Conservation (phyloP, 345 rosid genomes). For the Rhodamnia argentea region DNA sequence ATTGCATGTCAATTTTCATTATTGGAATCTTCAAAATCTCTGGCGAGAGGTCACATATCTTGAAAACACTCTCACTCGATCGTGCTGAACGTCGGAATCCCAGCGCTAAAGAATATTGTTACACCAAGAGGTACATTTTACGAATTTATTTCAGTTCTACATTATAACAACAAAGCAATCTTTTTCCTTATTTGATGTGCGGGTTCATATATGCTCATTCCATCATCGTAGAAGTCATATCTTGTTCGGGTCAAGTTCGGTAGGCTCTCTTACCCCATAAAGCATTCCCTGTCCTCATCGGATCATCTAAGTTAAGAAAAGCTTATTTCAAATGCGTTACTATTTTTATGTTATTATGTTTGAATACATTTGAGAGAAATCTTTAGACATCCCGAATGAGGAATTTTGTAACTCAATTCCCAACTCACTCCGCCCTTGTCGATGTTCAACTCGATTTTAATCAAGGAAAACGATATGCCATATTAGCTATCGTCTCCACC, state of each 20-base stretch:
- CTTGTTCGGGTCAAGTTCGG: neutral
- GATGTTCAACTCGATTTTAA: neutral
- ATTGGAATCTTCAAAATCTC: neutral
- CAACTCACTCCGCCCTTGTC: neutral
- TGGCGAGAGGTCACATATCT: neutral
- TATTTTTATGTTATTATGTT: neutral
- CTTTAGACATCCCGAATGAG: neutral
- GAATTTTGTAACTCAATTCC: neutral
- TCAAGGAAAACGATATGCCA: fast-evolving
- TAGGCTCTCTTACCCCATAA: fast-evolving
- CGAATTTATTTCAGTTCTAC: neutral
- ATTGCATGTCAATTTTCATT: neutral
- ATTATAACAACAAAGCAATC: neutral
- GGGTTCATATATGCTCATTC: neutral
- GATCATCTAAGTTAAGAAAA: neutral
- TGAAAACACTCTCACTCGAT: fast-evolving
- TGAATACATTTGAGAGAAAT: neutral
- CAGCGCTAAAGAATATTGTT: neutral
- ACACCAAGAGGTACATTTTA: neutral
- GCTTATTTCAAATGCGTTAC: neutral
- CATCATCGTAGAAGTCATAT: neutral
- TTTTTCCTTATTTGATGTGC: fast-evolving
- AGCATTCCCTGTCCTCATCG: neutral
- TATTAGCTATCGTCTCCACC: neutral
- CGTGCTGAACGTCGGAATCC: fast-evolving